Evolutionary conservation across 768 basidiomycete species (phyloP).

Genomic region (Roridomyces roridus): DNA sequence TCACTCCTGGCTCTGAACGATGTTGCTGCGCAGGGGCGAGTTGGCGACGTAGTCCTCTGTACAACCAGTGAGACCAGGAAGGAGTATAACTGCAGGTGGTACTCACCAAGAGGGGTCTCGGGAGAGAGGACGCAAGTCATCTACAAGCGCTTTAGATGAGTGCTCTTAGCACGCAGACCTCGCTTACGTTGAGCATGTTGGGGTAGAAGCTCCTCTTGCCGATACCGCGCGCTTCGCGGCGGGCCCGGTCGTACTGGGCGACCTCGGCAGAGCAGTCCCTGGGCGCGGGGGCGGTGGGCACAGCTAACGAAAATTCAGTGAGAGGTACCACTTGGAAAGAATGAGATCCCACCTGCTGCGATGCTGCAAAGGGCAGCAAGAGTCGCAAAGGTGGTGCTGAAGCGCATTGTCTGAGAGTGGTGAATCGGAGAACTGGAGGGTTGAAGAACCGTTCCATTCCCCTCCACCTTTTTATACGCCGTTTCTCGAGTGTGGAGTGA

Average conservation of each 20-base stretch:
- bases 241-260: neutral
- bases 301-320: constrained; percentile 11
- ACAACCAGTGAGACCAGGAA: neutral
- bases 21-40: constrained; percentile 31
- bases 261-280: constrained; percentile 31
- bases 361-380: constrained; percentile 23
- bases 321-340: neutral
- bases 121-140: constrained; percentile 31
- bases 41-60: constrained; percentile 25
- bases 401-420: neutral
- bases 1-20: constrained; percentile 37
- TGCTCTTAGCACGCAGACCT: neutral
- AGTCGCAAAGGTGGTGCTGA: constrained; percentile 9
- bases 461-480: too few species aligned
- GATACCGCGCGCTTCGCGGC: constrained; percentile 28
- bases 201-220: constrained; percentile 27
- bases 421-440: too few species aligned
- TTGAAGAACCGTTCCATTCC: too few species aligned
- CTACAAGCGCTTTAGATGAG: constrained; percentile 9
- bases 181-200: constrained; percentile 28
- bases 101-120: constrained; percentile 23
- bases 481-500: too few species aligned
- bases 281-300: constrained; percentile 8
- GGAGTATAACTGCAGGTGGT: neutral
- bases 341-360: constrained; percentile 18